Evolutionary conservation across 2,329 filamentous ascomycete species (phyloP).

Genomic region (Herpotrichia juniperi): DNA sequence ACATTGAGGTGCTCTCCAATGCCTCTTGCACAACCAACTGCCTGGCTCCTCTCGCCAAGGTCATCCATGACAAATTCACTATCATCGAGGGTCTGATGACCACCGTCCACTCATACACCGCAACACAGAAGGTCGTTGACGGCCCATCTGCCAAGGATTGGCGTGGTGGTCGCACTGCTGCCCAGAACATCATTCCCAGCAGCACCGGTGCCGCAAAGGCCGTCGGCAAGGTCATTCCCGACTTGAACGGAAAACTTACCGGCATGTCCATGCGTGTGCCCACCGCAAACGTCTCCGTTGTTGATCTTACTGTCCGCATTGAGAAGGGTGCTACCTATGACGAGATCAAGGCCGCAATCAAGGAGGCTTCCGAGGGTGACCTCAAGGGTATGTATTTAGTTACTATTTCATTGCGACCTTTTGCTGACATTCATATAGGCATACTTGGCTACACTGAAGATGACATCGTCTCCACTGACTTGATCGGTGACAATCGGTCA

Average conservation of each 20-base stretch:
- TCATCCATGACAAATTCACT: constrained; percentile 97
- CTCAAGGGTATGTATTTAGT: constrained; percentile 74
- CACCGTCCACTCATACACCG: constrained; percentile 99
- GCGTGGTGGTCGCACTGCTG: constrained; percentile 97
- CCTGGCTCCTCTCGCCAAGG: constrained; percentile 98
- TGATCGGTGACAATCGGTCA: constrained; percentile 90
- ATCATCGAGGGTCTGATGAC: constrained; percentile 99
- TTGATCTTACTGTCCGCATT: constrained; percentile 92
- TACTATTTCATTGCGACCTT: neutral
- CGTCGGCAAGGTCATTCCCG: constrained; percentile 99
- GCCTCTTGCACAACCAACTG: constrained; percentile 99
- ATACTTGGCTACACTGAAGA: constrained; percentile 96
- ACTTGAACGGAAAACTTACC: constrained; percentile 98
- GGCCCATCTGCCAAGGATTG: constrained; percentile 98
- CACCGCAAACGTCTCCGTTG: constrained; percentile 97
- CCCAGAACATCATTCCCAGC: constrained; percentile 99
- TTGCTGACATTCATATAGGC: constrained; percentile 58
- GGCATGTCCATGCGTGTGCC: constrained; percentile 99
- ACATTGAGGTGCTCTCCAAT: constrained; percentile 95
- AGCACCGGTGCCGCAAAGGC: constrained; percentile 99
- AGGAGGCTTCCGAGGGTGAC: constrained; percentile 78
- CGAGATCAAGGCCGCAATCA: constrained; percentile 90
- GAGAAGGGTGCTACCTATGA: constrained; percentile 90
- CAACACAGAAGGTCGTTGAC: constrained; percentile 99
- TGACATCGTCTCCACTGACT: constrained; percentile 90